Evolutionary conservation across 768 basidiomycete species (phyloP).

Genomic region (Suillus subalutaceus): DNA sequence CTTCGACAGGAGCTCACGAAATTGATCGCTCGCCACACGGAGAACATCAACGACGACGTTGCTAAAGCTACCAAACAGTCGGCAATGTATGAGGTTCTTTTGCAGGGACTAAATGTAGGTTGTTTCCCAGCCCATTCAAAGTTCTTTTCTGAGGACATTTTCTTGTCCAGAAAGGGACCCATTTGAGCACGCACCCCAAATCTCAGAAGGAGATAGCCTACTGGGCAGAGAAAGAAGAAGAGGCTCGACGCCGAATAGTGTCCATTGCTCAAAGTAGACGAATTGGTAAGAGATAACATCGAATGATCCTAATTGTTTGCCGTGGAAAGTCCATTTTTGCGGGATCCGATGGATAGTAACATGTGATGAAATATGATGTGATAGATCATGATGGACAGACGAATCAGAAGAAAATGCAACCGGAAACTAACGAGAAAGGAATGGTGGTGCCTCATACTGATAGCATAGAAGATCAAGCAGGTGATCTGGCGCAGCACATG

Average conservation of each 20-base stretch:
- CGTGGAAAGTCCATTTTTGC: conserved; percentile 21
- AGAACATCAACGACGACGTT: conserved; percentile 61
- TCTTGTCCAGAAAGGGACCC: conserved; percentile 58
- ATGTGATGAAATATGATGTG: conserved; percentile 17
- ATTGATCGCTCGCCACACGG: conserved; percentile 73
- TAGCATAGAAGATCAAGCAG: conserved; percentile 8
- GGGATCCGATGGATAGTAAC: conserved; percentile 23
- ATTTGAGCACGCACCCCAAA: conserved; percentile 78
- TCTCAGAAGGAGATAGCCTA: conserved; percentile 84
- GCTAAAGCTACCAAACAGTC: conserved; percentile 70
- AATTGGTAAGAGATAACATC: conserved; percentile 18
- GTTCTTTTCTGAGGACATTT: conserved; percentile 5
- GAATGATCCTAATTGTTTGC: conserved; percentile 16
- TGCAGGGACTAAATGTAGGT: conserved; percentile 78
- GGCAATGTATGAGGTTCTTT: conserved; percentile 72
- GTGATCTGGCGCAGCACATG: conserved; percentile 7
- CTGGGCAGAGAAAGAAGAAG: conserved; percentile 87
- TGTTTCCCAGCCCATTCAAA: not conserved
- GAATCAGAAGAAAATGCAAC: conserved; percentile 6
- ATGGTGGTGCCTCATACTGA: conserved; percentile 5
- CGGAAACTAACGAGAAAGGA: conserved; percentile 11
- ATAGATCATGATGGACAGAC: conserved; percentile 14
- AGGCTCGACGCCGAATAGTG: conserved; percentile 64
- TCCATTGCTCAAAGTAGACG: conserved; percentile 37
- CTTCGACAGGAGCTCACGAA: conserved; percentile 82